Conservation (phyloP, 345 rosid species). For the Salix dunnii region DNA sequence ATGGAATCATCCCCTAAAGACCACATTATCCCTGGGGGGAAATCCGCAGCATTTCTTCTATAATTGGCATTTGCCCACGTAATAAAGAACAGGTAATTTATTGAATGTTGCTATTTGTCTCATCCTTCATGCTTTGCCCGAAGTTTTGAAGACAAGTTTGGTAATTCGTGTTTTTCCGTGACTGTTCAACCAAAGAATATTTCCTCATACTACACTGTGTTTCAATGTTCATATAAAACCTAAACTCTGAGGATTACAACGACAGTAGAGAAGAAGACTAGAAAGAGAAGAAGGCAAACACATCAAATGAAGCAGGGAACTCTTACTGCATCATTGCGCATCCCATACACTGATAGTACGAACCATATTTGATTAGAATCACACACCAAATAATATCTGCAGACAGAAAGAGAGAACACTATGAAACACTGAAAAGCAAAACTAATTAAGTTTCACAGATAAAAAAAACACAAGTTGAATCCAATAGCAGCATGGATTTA, state of each 20-base stretch:
- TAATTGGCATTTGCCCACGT: neutral
- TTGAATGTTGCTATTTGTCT: neutral
- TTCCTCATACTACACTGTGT: neutral
- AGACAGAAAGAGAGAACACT: neutral
- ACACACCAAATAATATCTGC: slow-evolving; percentile 64
- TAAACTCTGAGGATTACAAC: too few species aligned
- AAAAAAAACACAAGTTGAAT: neutral
- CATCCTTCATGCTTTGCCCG: neutral
- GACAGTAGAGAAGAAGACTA: neutral
- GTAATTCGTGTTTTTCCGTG: neutral
- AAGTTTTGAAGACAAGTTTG: neutral
- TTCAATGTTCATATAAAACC: too few species aligned
- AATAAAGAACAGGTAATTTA: neutral
- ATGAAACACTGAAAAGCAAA: neutral
- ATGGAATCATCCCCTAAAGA: too few species aligned
- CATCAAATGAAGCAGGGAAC: slow-evolving; percentile 7
- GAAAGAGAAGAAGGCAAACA: neutral
- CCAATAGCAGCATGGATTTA: neutral
- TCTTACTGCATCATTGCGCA: slow-evolving; percentile 48
- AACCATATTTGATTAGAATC: slow-evolving; percentile 57
- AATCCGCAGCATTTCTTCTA: neutral
- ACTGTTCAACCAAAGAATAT: neutral
- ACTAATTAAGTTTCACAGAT: neutral
- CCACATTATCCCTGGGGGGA: too few species aligned
- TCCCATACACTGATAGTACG: slow-evolving; percentile 61